These are phyloP conservation scores for Suaeda aralocaspica DNA, from an alignment of 148 eudicot genomes.

Conservation along the genomic window DNA sequence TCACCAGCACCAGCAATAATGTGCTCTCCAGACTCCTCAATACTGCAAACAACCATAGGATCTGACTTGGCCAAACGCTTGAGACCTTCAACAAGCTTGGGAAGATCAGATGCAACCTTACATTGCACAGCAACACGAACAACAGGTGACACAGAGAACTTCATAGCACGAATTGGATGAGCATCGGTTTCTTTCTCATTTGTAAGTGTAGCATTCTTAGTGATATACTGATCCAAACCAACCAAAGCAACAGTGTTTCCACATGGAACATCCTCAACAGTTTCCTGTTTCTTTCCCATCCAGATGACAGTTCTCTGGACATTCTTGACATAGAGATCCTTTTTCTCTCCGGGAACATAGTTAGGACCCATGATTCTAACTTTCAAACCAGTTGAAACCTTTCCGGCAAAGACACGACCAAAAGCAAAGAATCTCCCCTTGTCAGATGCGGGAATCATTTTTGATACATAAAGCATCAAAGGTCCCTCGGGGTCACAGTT, in stretches of 20 bases:
- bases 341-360: constrained; percentile 21
- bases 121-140: constrained; percentile 22
- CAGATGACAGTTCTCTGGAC: constrained; percentile 23
- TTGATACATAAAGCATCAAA: constrained; percentile 33
- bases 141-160: constrained; percentile 20
- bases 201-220: constrained; percentile 19
- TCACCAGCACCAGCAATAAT: constrained; percentile 22
- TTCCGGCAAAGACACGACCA: constrained; percentile 65
- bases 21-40: constrained; percentile 18
- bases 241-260: constrained; percentile 22
- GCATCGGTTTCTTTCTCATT: constrained; percentile 17
- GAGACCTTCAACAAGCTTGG: constrained; percentile 21
- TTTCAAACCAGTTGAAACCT: constrained; percentile 30
- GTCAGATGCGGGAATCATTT: constrained; percentile 67
- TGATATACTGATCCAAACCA: constrained; percentile 20
- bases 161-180: constrained; percentile 19
- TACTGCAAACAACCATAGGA: constrained; percentile 19
- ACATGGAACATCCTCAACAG: constrained; percentile 21
- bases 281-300: constrained; percentile 21
- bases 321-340: constrained; percentile 18
- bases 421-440: constrained; percentile 73
- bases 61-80: constrained; percentile 18
- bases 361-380: constrained; percentile 24
- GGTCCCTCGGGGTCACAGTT: constrained; percentile 28
- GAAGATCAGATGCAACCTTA: constrained; percentile 20